Base-by-base conservation (phyloP, 345 rosid genomes). In the Eucalyptus lansdowneana region DNA sequence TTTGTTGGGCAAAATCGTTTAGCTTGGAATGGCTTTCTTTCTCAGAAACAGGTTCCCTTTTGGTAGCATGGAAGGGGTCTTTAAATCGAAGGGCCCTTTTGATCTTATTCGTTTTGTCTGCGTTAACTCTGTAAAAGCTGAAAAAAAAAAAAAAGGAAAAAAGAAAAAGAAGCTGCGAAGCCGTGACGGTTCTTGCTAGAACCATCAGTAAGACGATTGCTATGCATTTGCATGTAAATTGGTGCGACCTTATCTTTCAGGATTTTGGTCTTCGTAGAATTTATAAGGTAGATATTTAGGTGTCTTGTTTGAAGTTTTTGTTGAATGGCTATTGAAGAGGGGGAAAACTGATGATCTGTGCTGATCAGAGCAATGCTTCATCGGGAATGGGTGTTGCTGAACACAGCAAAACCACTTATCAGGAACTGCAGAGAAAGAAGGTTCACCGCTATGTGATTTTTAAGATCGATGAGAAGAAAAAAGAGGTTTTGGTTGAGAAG, bases 371-470 rank as follows among this genome's bases (percentile, higher is more conserved):
- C 37, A 97, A 94, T 94, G 97, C 99, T 67, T 90, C 94, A 17
- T 95, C 99, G 7, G 99, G 98, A 60, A 94, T 97, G 96, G 97
- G 97, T 2, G 96, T 96, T 60, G 95, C 95, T 44, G 97, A 95
- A 22, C 92, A 93, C 87, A 95, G 96, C 96, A 94, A 92, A 49
- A 90, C 91, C 85, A 90, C 95, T 12, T 97, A 92, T 88, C 87
- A 88, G 80, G 99, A 97, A 90, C 94, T 96, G 90, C 93, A 94
- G 90, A 91, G 94, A 53, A 94, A 94, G 91, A 92, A 94, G 91
- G 92, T 91, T 7, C 89, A 91, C 87, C 94, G 95, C 47, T 94
- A 91, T 89, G 90, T 94, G 86, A 92, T 95, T 31, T 95, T 92
- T 92, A 94, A 94, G 92, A 95, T 95, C 8, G 96, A 95, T 50